Base-by-base conservation (phyloP, 305 asterid genomes). In the Fraxinus latifolia region DNA sequence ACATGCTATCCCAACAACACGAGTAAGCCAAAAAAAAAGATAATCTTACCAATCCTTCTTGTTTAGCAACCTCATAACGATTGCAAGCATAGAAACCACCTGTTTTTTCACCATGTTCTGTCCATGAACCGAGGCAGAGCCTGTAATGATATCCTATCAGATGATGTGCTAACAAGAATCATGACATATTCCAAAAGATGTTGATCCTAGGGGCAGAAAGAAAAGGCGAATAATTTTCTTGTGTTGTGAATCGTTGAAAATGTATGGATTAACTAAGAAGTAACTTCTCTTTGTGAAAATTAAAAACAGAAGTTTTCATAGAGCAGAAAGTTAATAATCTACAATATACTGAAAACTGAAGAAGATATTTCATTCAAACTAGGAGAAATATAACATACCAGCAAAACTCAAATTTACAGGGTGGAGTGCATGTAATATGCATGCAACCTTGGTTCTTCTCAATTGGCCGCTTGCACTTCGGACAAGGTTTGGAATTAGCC, bases 391-490 rank as follows among this genome's bases (percentile, higher is more conserved):
- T 42, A 47, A 50, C 93, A 79, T 91, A 92, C 98, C 98, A 94
- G 94, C 98, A 94, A 85, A 94, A 94, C 88, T 94, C 98, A 87
- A 93, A 94, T 91, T 94, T 94, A 86, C 98, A 94, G 70, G 97
- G 98, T 74, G 97, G 97, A 44, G 96, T 94, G 88, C 98, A 94
- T 27, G 98, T 94, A 79, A 94, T 93, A 84, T 94, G 98, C 98
- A 93, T 94, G 92, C 98, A 93, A 82, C 98, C 98, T 85, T 92
- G 98, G 83, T 94, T 94, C 90, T 94, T 94, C 89, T 94, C 98
- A 83, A 94, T 94, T 36, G 98, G 98, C 79, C 98, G 91, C 88
- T 94, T 94, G 95, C 98, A 94, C 85, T 93, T 94, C n/a, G 98
- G 98, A 85, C 98, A 94, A 78, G 97, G 98, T 86, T 94, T 94